Evolutionary conservation across 2,329 filamentous ascomycete species (phyloP).

Genomic region (Trichocomaceae sp.): DNA sequence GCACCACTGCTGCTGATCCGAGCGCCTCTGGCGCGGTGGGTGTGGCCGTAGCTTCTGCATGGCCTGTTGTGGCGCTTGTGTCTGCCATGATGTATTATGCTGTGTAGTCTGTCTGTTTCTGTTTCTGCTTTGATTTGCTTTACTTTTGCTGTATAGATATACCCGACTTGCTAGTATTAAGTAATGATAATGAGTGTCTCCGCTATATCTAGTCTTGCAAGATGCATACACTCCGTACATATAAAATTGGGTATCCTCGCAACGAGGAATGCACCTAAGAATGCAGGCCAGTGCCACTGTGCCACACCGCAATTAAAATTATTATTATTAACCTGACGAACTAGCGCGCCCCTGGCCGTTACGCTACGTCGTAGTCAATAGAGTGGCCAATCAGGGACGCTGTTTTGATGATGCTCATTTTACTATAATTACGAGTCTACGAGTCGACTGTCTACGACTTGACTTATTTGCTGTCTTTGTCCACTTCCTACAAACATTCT

Average conservation of each 20-base stretch:
- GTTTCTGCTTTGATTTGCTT: neutral
- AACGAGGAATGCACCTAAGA: neutral
- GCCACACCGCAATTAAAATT: neutral
- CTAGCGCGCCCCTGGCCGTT: neutral
- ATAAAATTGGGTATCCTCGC: too few species aligned
- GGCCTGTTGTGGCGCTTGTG: conserved; percentile 36
- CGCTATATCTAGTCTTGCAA: too few species aligned
- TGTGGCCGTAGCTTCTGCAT: conserved; percentile 30
- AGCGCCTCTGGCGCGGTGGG: conserved; percentile 18
- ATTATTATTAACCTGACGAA: neutral
- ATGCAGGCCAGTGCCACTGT: neutral
- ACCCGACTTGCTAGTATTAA: neutral
- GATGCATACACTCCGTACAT: too few species aligned
- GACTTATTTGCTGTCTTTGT: neutral
- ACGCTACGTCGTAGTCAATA: neutral
- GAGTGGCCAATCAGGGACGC: neutral
- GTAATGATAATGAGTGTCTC: neutral
- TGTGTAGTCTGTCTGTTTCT: conserved; percentile 17
- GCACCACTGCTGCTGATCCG: conserved; percentile 35
- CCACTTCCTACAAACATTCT: neutral
- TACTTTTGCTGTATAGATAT: neutral
- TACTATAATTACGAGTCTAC: neutral
- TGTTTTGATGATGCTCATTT: neutral
- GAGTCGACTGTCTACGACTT: too few species aligned
- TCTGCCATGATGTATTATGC: conserved; percentile 28